phyloP scores from a whole-genome alignment of 768 basidiomycete species.

The Trichaptum fuscoviolaceum region DNA sequence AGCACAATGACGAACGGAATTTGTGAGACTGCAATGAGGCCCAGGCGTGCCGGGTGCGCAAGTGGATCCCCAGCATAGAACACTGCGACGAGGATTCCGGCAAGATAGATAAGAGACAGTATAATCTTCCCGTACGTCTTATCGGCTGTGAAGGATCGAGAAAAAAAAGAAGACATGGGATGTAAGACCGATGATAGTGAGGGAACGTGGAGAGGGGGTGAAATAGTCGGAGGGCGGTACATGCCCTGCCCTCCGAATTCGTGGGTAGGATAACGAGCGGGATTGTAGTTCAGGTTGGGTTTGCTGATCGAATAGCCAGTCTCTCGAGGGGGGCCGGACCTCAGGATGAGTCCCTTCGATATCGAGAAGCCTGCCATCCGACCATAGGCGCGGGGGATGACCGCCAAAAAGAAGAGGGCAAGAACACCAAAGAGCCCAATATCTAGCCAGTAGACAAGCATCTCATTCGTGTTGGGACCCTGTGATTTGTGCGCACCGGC shows the following conservation, averaged over 20 bases:
- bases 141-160: slow-evolving; percentile 37
- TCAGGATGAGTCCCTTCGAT: slow-evolving; percentile 44
- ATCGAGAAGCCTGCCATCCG: slow-evolving; percentile 38
- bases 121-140: slow-evolving; percentile 46
- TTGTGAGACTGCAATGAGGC: slow-evolving; percentile 55
- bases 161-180: slow-evolving; percentile 37
- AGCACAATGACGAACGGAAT: slow-evolving; percentile 61
- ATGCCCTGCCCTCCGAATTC: slow-evolving; percentile 8
- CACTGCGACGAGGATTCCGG: slow-evolving; percentile 36
- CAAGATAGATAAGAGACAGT: slow-evolving; percentile 42
- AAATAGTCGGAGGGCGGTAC: slow-evolving; percentile 12
- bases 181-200: slow-evolving; percentile 42
- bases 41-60: slow-evolving; percentile 41
- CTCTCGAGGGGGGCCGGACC: slow-evolving; percentile 15
- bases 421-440: slow-evolving; percentile 41
- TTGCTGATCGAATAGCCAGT: not conserved
- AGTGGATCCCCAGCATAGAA: slow-evolving; percentile 51
- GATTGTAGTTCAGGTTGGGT: not conserved
- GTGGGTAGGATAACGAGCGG: slow-evolving; percentile 13
- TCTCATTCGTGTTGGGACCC: not conserved
- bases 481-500: not conserved
- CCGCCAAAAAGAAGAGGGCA: slow-evolving; percentile 35
- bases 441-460: slow-evolving; percentile 15
- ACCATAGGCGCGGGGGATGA: slow-evolving; percentile 46
- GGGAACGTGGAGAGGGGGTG: slow-evolving; percentile 43